Percentiles rank a stretch among this genome's conserved stretches.
Conservation (phyloP, 768 basidiomycete genomes). For the Agaricus blazei region DNA sequence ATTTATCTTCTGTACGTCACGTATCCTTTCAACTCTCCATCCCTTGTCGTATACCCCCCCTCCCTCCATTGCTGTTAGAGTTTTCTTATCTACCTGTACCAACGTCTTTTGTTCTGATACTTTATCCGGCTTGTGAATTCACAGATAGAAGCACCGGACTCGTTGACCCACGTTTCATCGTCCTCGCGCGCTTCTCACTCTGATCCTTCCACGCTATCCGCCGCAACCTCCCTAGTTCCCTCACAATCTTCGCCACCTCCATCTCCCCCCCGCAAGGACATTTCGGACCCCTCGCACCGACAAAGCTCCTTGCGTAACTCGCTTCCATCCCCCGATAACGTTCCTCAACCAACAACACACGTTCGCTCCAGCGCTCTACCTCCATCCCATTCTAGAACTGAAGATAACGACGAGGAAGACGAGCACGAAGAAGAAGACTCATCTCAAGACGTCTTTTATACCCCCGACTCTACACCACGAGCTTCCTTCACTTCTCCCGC, state of each 20-base stretch:
- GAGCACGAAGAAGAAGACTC: slow-evolving; percentile 15
- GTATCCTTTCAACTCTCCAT: not conserved
- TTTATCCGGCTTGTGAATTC: not conserved
- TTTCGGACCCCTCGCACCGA: not conserved
- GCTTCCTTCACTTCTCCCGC: slow-evolving; percentile 37
- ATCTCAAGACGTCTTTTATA: slow-evolving; percentile 52
- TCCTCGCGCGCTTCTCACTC: slow-evolving; percentile 4
- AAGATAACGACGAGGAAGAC: not conserved
- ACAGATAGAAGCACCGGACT: slow-evolving; percentile 3
- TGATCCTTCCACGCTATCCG: slow-evolving; percentile 2
- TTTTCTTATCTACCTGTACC: not conserved
- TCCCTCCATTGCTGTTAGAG: not conserved
- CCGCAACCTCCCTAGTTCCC: not conserved
- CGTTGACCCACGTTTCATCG: slow-evolving; percentile 5
- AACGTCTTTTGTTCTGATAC: slow-evolving; percentile 1
- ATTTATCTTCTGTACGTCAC: slow-evolving; percentile 3
- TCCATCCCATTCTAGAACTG: not conserved
- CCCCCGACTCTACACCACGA: slow-evolving; percentile 51
- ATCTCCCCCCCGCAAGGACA: not conserved
- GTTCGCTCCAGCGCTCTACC: slow-evolving; percentile 16
- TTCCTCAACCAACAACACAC: slow-evolving; percentile 7
- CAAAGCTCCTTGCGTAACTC: slow-evolving; percentile 7
- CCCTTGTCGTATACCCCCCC: not conserved
- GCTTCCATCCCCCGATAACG: not conserved
- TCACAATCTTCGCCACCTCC: not conserved